Evolutionary conservation across 2,329 filamentous ascomycete genomes (phyloP), one percentile per base, ranked within the genome.

Genomic region (Colletotrichum plurivorum): DNA sequence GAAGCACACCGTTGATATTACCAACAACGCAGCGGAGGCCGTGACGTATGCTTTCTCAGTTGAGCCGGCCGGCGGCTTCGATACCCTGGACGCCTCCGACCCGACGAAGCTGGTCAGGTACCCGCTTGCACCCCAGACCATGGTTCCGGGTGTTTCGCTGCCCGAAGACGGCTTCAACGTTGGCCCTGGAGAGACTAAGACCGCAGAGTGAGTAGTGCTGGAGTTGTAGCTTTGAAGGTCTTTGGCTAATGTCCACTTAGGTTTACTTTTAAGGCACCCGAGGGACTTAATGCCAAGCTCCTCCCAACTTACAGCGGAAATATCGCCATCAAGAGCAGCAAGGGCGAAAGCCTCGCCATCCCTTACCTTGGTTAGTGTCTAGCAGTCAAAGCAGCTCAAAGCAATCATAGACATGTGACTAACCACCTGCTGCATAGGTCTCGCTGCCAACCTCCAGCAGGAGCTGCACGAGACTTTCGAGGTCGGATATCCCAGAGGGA

Each of bases 231-330:
- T 16, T 10, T 27, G 3, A 16, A 15, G 13, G 3, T 36, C 6
- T 25, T 53, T 15, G n/a, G 6, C 25, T 16, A 16, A n/a, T 36
- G 10, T 36, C 31, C 2, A 36, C 8, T 2, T 9, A 55, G 52
- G 15, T 69, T 65, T 48, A 54, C 22, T 6, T 69, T 69, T 53
- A 58, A 31, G 1, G 55, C 51, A 13, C 60, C 54, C 5, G 46
- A 55, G 5, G 39, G 20, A 3, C 55, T 67, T 5, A 57, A 77
- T 41, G 41, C 74, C 1, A 70, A 70, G 5, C 71, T 71, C 18
- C 60, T 81, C 18, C 78, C 78, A 2, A 63, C 79, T n/a, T 80
- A 80, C 61, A 77, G 77, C 45, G 78, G 78, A 36, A 78, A 78
- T 59, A 72, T 80, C 15, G 66, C 77, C 5, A 71, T 80, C 56